Conservation (phyloP, 2,329 filamentous ascomycete genomes). For the Nemania sp. region DNA sequence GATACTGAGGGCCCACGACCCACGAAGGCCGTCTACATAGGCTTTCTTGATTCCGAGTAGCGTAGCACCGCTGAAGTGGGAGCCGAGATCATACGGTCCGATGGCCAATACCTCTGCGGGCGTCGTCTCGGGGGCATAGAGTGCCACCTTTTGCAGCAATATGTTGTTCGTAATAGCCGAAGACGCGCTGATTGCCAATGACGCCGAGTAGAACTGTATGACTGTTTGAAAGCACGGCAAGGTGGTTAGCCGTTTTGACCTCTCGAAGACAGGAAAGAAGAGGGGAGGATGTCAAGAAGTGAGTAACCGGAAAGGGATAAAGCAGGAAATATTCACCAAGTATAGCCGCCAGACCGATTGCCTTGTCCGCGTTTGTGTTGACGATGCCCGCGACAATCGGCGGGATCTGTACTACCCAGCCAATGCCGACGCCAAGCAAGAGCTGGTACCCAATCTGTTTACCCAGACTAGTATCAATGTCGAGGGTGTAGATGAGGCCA, state of each 20-base stretch:
- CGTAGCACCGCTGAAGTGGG: constrained; percentile 15
- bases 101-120: constrained; percentile 9
- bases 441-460: constrained; percentile 48
- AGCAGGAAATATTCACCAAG: constrained; percentile 9
- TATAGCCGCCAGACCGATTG: constrained; percentile 13
- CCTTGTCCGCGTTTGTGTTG: constrained; percentile 19
- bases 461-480: constrained; percentile 38
- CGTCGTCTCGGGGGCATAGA: constrained; percentile 7
- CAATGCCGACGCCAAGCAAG: constrained; percentile 48
- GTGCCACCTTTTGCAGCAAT: constrained; percentile 11
- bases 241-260: background rate
- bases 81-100: constrained; percentile 14
- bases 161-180: constrained; percentile 23
- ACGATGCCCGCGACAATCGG: constrained; percentile 19
- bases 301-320: background rate
- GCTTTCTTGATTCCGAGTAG: constrained; percentile 18
- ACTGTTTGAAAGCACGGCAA: constrained; percentile 9
- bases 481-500: constrained; percentile 48
- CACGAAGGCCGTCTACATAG: constrained; percentile 19
- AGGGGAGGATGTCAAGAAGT: background rate
- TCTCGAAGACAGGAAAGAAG: background rate
- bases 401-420: constrained; percentile 46
- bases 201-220: constrained; percentile 20
- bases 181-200: constrained; percentile 8
- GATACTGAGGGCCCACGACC: constrained; percentile 17